Base-by-base conservation (phyloP, 257 asterid species). In the Oldenlandia corymbosa region DNA sequence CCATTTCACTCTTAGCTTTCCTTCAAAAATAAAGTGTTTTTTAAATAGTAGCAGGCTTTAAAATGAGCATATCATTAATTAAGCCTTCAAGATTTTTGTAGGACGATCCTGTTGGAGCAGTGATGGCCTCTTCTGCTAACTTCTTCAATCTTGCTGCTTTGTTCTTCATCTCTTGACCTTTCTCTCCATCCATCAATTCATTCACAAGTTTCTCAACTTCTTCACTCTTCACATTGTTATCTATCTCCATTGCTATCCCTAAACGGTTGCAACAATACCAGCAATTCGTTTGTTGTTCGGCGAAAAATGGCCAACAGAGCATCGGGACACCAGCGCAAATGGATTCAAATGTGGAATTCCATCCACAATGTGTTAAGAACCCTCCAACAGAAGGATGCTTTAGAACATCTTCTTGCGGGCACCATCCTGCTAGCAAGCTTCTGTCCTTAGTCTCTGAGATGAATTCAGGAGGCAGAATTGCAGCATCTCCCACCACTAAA, bases 301-400 rank as follows among this genome's bases (percentile, higher is more conserved):
- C 82, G 37, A 84, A 84, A 20, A 82, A 82, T 0, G 91, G 95
- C 87, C 89, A 86, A 20, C 87, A 84, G 0, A 84, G 58, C 87
- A 87, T 80, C 0, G 95, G 84, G 8, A 83, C 82, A 0, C 89
- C 88, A 27, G 43, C 16, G 12, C 50, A 5, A 4, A 84, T 70
- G 4, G 84, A 71, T 58, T 83, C 82, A 0, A 83, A 69, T 9
- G 84, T 83, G 1, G 88, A 83, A 60, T 82, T 79, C 87, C 93
- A 80, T 24, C 91, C 91, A 20, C 64, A 50, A 32, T 82, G 92
- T 36, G 88, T 84, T 42, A 87, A 31, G 27, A 87, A 87, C 2
- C 89, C 95, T 27, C 86, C 86, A 4, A 87, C 45, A 0, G 88
- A 57, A 0, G 88, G 69, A 53, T 84, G 91, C 13, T 58, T 28